Base-by-base conservation (phyloP, 441 rosid species). In the Bocquillonia castaneifolia region DNA sequence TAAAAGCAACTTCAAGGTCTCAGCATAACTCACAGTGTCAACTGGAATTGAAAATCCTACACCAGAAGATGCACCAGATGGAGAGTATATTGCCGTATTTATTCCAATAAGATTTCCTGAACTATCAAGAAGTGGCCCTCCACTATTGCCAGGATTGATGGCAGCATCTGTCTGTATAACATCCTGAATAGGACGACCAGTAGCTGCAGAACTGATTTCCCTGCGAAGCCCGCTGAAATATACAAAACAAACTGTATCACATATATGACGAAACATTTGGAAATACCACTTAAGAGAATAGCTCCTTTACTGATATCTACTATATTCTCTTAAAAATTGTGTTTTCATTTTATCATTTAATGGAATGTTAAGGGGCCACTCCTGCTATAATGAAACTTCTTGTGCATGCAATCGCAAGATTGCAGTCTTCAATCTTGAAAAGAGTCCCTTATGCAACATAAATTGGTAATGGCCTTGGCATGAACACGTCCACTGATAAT, bases 131-230 rank as follows among this genome's bases (percentile, higher is more conserved):
- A 93, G 95, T 6, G 98, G 98, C 36, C 98, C 97, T 69, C 98
- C 97, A 42, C 98, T 93, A 77, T 93, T 93, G 29, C 98, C 97
- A 69, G 98, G 98, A 78, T 93, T 93, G 73, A 93, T 91, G 56
- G 97, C 98, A 61, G 97, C 96, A 83, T 93, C 99, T 10, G 95
- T 93, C 72, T 93, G 96, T 81, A 93, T 93, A 60, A 93, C 99
- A 83, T 93, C 99, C 78, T 91, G 99, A 78, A 93, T 93, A 25
- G 99, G 99, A 76, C 97, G 99, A 64, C 99, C 97, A 0, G 97
- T 93, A 34, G 97, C 99, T 70, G 99, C 97, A 67, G 96, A 91
- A 83, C 99, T 93, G 73, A 93, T 93, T 78, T 93, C 99, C 76
- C 99, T 86, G 25, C 95, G 90, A 52, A 93, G 92, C 51, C 99